A percentile compares a stretch with the other conserved stretches of the same genome.
phyloP scores from a whole-genome alignment of 306 rosid species.

The Citrullus amarus region DNA sequence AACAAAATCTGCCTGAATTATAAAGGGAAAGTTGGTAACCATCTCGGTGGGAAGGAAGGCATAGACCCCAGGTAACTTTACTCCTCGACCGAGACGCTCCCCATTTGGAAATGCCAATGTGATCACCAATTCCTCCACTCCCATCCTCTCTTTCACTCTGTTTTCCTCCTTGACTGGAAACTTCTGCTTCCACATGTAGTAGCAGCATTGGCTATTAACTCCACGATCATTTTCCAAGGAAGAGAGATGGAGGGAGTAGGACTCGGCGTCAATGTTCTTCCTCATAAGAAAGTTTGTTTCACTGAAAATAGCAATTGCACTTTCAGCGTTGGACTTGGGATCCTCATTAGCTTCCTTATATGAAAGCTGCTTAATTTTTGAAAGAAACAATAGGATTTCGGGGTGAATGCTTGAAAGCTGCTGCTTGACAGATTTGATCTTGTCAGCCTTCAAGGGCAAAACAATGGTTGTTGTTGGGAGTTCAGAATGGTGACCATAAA shows the following conservation, averaged over 20 bases:
- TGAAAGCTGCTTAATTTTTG: constrained; percentile 55
- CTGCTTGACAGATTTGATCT: constrained; percentile 48
- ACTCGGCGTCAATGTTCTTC: constrained; percentile 56
- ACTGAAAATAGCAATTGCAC: constrained; percentile 35
- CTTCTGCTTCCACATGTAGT: constrained; percentile 60
- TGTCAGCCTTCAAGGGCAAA: constrained; percentile 57
- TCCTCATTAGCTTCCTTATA: constrained; percentile 36
- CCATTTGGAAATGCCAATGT: constrained; percentile 55
- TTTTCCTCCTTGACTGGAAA: constrained; percentile 39
- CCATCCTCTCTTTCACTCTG: constrained; percentile 39
- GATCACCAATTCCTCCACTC: constrained; percentile 44
- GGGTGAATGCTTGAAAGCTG: constrained; percentile 69
- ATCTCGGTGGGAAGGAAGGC: constrained; percentile 71
- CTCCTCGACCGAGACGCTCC: constrained; percentile 33
- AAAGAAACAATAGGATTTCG: constrained; percentile 48
- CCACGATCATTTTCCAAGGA: constrained; percentile 18
- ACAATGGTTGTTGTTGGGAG: constrained; percentile 52
- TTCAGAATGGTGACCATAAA: constrained; percentile 27
- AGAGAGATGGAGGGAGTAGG: constrained; percentile 47
- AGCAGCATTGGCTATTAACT: constrained; percentile 25
- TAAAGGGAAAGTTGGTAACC: constrained; percentile 62
- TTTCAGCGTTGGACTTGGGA: constrained; percentile 24
- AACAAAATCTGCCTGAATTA: constrained; percentile 67
- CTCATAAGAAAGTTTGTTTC: constrained; percentile 27
- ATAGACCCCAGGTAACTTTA: constrained; percentile 41